phyloP scores from a whole-genome alignment of 2,329 filamentous ascomycete genomes.

The Pseudocercospora vitis region DNA sequence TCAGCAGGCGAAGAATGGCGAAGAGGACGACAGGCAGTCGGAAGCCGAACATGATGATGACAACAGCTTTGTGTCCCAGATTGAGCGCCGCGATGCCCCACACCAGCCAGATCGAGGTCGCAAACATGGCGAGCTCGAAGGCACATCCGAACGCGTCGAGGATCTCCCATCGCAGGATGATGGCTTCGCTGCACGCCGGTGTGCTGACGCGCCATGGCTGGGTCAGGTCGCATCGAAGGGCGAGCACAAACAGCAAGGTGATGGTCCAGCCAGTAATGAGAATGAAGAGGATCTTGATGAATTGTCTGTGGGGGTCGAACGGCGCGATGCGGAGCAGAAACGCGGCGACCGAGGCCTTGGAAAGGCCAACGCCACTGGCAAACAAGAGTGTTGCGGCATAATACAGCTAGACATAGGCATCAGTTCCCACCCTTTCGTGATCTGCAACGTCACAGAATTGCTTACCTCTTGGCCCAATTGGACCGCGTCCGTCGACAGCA shows the following conservation, averaged over 20 bases:
- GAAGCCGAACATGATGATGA: conserved; percentile 17
- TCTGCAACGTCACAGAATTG: neutral
- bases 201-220: conserved; percentile 18
- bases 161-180: conserved; percentile 8
- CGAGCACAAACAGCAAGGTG: conserved; percentile 13
- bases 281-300: conserved; percentile 3
- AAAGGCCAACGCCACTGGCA: conserved; percentile 12
- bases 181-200: conserved; percentile 2
- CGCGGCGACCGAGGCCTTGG: conserved; percentile 11
- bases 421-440: neutral
- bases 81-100: conserved; percentile 7
- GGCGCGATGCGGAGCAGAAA: conserved; percentile 21
- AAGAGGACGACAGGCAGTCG: conserved; percentile 21
- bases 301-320: conserved; percentile 8
- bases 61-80: conserved; percentile 4
- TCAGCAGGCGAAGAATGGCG: conserved; percentile 17
- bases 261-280: conserved; percentile 11
- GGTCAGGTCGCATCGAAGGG: conserved; percentile 22
- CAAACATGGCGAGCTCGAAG: conserved; percentile 15
- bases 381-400: conserved; percentile 21
- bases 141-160: conserved; percentile 3
- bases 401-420: conserved; percentile 10
- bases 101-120: conserved; percentile 16
- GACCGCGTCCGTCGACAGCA: neutral
- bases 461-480: conserved; percentile 9